Evolutionary conservation across 257 asterid genomes (phyloP).

Genomic region (Coffea canephora): DNA sequence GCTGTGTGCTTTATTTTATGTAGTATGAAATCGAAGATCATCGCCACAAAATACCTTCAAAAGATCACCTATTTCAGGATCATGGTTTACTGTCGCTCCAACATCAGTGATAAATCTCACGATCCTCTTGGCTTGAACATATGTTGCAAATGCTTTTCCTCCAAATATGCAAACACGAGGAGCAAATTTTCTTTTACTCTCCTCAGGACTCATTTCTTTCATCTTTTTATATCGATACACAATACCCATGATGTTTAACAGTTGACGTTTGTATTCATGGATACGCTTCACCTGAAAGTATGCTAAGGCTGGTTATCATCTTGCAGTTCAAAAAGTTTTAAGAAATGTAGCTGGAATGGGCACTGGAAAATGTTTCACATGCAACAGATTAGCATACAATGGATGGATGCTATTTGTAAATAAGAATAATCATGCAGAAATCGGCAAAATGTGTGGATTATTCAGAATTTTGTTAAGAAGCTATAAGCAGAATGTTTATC

Average conservation of each 20-base stretch:
- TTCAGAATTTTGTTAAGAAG: not conserved
- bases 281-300: constrained; percentile 52
- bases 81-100: constrained; percentile 57
- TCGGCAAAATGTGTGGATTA: not conserved
- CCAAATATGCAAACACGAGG: constrained; percentile 70
- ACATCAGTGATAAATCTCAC: constrained; percentile 59
- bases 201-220: constrained; percentile 51
- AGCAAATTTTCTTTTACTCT: constrained; percentile 42
- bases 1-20: not conserved
- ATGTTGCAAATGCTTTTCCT: constrained; percentile 58
- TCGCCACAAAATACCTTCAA: constrained; percentile 36
- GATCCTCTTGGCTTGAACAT: constrained; percentile 59
- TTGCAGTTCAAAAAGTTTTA: not conserved
- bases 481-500: not conserved
- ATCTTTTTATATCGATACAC: constrained; percentile 56
- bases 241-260: constrained; percentile 50
- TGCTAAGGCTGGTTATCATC: not conserved
- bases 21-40: not conserved
- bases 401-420: not conserved
- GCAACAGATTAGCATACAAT: not conserved
- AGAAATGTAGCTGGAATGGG: not conserved
- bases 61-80: constrained; percentile 54
- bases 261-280: constrained; percentile 61
- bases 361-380: not conserved
- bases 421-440: not conserved